Evolutionary conservation across 305 asterid species (phyloP), one percentile per base, ranked within the genome.

Genomic region (Rubia tinctorum): DNA sequence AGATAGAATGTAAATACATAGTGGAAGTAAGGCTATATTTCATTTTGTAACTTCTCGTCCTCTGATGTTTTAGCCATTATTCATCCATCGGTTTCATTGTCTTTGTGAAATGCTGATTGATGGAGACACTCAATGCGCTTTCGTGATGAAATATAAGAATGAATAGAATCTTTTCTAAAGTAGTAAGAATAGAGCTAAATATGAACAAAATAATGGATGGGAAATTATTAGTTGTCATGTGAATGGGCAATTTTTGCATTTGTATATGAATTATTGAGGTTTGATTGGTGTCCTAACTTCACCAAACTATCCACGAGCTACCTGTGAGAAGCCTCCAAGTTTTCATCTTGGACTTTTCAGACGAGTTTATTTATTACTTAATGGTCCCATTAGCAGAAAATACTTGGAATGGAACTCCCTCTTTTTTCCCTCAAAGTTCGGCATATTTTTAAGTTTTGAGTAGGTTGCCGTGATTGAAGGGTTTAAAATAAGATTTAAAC

Each of bases 1-100:
- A 68, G 30, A 75, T 67, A 75, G 56, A 15, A 44, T n/a, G 69
- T 68, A 67, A 63, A 49, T 68, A 40, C 23, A 44, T 20, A 30
- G 62, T 37, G 53, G 51, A 40, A 66, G 45, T 30, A 17, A 40
- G 18, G 34, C 53, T 20, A 42, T 65, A 15, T 23, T 5, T 23
- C 6, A 30, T 3, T 8, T 37, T 34, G 68, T 34, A 63, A 63
- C 49, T 39, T 34, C 14, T 34, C 0, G 30, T 18, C 15, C 39
- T 34, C 66, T 64, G 45, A 39, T 64, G 45, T 1, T 74, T 14
- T 27, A 49, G 65, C 71, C 6, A 65, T 73, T 60, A 61, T 72
- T 63, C 77, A 62, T 73, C 65, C 70, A 67, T 20, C 11, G 14
- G 25, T 30, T 61, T 56, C 13, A 10, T 47, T 63, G 64, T 63